Evolutionary conservation across 257 asterid genomes (phyloP), one percentile per base, ranked within the genome.

Genomic region (Solanum rostratum): DNA sequence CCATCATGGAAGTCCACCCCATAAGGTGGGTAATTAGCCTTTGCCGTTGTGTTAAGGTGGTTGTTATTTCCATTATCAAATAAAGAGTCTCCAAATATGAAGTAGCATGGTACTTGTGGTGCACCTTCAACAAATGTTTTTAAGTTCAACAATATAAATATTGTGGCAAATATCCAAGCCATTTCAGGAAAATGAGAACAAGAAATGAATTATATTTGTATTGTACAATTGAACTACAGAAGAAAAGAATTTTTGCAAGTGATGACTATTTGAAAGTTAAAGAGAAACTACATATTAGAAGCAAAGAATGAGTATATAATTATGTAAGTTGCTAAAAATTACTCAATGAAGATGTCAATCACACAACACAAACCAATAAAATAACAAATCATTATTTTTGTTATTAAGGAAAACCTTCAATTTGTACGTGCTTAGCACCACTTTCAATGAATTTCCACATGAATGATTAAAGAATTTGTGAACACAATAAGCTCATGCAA

Each of bases 1-100:
- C 60, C 65, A 54, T 22, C 78, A 14, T 10, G 14, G 53, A 86
- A 86, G 63, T 86, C 88, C n/a, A 83, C 80, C 10, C 88, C 88
- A 45, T 86, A 86, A 54, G 88, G 88, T 30, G 24, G 2, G 18
- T 83, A 83, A 13, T 86, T 86, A 12, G 83, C 84, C 55, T 83
- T 86, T 9, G 82, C 84, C 5, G 19, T 14, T 30, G 88, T 86
- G 33, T 49, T 16, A 53, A 82, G 86, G 10, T 39, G 22, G 15
- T 82, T 86, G 81, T 86, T 85, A 33, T 85, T 86, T 16, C 88
- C 88, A 86, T 74, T 83, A 41, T 86, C 88, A 19, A 86, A 63
- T 13, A 83, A 60, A 13, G 86, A 86, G 52, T 86, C 86, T 19
- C 88, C 86, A 60, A 86, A 71, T 18, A 86, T 82, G 84, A 73